Evolutionary conservation across 257 asterid species (phyloP).

Genomic region (Gentiana macrophylla): DNA sequence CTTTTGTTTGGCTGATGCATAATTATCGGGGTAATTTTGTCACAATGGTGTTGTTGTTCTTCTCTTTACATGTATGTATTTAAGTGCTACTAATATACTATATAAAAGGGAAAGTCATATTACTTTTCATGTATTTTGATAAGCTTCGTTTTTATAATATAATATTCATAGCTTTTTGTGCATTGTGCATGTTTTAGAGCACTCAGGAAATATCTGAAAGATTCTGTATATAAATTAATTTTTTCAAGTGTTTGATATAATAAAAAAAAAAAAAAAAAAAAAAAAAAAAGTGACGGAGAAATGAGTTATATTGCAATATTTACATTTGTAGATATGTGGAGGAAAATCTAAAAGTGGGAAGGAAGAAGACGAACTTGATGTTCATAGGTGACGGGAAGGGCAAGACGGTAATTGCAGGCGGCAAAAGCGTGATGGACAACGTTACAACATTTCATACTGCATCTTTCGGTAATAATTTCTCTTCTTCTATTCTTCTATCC

Average conservation of each 20-base stretch:
- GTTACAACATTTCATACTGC: slow-evolving; percentile 90
- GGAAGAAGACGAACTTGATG: slow-evolving; percentile 83
- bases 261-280: neutral
- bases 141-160: too few species aligned
- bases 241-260: neutral
- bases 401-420: slow-evolving; percentile 79
- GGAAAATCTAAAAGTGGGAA: slow-evolving; percentile 60
- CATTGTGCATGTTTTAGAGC: too few species aligned
- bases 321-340: slow-evolving; percentile 55
- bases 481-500: neutral
- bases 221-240: neutral
- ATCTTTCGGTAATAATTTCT: slow-evolving; percentile 49
- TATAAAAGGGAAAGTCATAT: too few species aligned
- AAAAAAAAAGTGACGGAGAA: neutral
- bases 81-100: neutral
- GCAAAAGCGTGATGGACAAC: slow-evolving; percentile 46
- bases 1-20: neutral
- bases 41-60: neutral
- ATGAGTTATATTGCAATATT: neutral
- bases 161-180: too few species aligned
- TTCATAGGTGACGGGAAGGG: slow-evolving; percentile 90
- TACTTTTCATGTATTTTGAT: too few species aligned
- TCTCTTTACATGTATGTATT: slow-evolving; percentile 1
- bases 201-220: neutral
- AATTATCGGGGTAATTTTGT: neutral